phyloP scores from a whole-genome alignment of 352 stramenopile species.

The Thalassiosira pacifica region DNA sequence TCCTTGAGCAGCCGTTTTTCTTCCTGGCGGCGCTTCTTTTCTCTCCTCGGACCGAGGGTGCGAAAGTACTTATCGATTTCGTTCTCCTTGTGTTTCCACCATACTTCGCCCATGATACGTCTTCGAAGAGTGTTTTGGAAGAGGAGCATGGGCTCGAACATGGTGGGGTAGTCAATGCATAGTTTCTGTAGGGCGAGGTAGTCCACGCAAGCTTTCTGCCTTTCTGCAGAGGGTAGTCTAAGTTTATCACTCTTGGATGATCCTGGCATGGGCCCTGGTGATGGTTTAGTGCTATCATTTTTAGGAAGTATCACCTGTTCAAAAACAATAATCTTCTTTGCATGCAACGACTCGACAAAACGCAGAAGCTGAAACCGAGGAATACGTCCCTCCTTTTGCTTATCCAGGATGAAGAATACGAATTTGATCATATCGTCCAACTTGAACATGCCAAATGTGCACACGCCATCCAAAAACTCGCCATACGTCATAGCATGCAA shows the following conservation, averaged over 20 bases:
- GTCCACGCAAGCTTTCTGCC: constrained; percentile 7
- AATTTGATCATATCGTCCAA: constrained; percentile 64
- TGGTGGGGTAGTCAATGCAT: constrained; percentile 43
- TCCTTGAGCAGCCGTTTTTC: constrained; percentile 47
- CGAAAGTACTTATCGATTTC: constrained; percentile 41
- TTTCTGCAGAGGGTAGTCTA: constrained; percentile 28
- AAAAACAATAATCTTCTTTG: constrained; percentile 37
- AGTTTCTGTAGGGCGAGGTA: constrained; percentile 25
- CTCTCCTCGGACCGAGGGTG: constrained; percentile 12
- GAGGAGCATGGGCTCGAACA: constrained; percentile 58
- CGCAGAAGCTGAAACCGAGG: constrained; percentile 42
- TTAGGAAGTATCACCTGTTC: constrained; percentile 43
- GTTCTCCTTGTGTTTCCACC: constrained; percentile 46
- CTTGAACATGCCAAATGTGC: constrained; percentile 57
- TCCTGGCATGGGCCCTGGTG: too few species aligned
- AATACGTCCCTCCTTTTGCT: constrained; percentile 43
- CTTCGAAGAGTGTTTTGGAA: constrained; percentile 51
- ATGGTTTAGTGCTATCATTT: not conserved
- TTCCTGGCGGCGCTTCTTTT: constrained; percentile 19
- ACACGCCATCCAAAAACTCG: constrained; percentile 54
- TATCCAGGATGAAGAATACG: constrained; percentile 63
- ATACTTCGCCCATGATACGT: constrained; percentile 58
- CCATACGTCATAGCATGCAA: constrained; percentile 53
- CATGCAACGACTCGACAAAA: constrained; percentile 57
- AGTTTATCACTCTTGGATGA: constrained; percentile 8